Evolutionary conservation across 768 basidiomycete genomes (phyloP), one percentile per base, ranked within the genome.

Genomic region (Phanerochaete sordida): DNA sequence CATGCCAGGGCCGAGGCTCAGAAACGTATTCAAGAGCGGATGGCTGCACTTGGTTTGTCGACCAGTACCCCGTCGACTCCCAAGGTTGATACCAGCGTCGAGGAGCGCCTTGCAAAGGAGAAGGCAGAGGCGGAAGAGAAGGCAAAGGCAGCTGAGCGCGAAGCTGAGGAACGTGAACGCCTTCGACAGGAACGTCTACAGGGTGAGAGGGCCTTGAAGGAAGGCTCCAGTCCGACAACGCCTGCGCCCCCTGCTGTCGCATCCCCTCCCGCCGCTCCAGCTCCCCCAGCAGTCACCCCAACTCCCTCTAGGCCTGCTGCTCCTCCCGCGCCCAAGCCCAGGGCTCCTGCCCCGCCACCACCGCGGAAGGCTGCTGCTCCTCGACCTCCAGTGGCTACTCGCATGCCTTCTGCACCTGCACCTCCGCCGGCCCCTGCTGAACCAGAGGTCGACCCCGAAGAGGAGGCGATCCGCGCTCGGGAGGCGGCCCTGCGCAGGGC

Each of bases 51-150:
- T 11, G 96, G 96, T 5, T 82, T 97, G 19, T 71, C 82, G 1
- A 70, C 78, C 12, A 44, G 75, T 0, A 66, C 79, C 7, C 74
- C 78, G 0, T 65, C 81, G 15, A 73, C 82, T 28, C 71, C 84
- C 7, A 73, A 79, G 13, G 77, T 95, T 11, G 95, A 97, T 71
- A 87, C 83, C 7, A 82, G 79, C 55, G 93, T 97, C 2, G 90
- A 93, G 69, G 91, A 95, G 64, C 78, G 95, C 11, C 80, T 98
- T 5, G 86, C 84, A 37, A 80, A 86, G 65, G 96, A 98, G 68
- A 91, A 89, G 78, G 86, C 83, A 69, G 96, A 97, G 69, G 95
- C 95, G 0, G 95, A 94, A 64, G 91, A 93, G 70, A 93, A 91
- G 71, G 84, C 83, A 0, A 81, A 79, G 58, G 76, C 80, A 50